A percentile compares a stretch with the other conserved stretches of the same genome.
phyloP scores from a whole-genome alignment of 441 rosid species.

The Eutrema salsugineum region DNA sequence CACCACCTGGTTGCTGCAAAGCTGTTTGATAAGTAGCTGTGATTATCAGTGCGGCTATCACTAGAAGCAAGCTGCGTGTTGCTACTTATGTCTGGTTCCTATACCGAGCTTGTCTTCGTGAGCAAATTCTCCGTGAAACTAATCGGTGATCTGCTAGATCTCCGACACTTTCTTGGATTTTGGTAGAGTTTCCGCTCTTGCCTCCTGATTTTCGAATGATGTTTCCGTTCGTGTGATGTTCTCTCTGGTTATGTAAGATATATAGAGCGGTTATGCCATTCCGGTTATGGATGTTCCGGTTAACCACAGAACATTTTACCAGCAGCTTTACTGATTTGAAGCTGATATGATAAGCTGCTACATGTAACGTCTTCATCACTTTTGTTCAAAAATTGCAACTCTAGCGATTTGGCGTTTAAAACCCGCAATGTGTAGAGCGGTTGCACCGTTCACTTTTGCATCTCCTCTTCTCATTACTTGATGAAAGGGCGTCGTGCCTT shows the following conservation, averaged over 20 bases:
- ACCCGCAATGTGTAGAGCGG: conserved; percentile 34
- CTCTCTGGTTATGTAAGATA: neutral
- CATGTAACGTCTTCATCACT: conserved; percentile 25
- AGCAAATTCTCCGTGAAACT: neutral
- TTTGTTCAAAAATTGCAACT: conserved; percentile 22
- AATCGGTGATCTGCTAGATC: neutral
- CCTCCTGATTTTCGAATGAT: conserved; percentile 14
- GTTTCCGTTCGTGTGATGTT: neutral
- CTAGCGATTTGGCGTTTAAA: neutral
- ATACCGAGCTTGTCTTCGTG: neutral
- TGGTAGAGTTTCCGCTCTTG: neutral
- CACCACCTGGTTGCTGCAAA: conserved; percentile 32
- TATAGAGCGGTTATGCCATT: conserved; percentile 21
- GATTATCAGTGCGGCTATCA: conserved; percentile 27
- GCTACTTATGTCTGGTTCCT: neutral
- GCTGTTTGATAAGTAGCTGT: conserved; percentile 38
- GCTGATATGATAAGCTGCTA: conserved; percentile 24
- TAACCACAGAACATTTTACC: conserved; percentile 10
- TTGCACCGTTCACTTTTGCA: conserved; percentile 23
- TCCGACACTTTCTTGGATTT: neutral
- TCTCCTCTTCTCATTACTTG: conserved; percentile 28
- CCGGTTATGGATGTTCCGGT: conserved; percentile 10
- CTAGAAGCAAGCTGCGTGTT: conserved; percentile 18
- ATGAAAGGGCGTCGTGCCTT: conserved; percentile 37
- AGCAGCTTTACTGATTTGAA: conserved; percentile 10